Percentiles rank a stretch among this genome's conserved stretches.
phyloP scores from a whole-genome alignment of 768 basidiomycete genomes.

The Phaffia tasmanica region DNA sequence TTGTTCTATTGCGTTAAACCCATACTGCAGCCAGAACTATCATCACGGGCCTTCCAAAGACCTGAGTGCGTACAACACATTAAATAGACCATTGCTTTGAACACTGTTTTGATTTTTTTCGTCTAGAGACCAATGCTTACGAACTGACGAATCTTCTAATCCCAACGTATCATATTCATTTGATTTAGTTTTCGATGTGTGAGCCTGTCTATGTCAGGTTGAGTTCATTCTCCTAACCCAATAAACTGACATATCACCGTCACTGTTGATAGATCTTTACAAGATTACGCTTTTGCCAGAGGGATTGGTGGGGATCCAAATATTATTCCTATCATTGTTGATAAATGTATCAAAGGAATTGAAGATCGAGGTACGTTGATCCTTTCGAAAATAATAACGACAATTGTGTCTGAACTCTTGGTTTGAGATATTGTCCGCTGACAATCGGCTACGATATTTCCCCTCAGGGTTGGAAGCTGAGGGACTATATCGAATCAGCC shows the following conservation, averaged over 20 bases:
- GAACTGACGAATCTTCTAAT: background rate
- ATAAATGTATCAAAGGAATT: constrained; percentile 24
- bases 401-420: background rate
- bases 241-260: background rate
- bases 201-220: background rate
- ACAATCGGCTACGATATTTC: constrained; percentile 12
- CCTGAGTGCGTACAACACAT: constrained; percentile 1
- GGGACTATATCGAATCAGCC: constrained; percentile 6
- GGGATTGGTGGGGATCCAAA: background rate
- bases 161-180: background rate
- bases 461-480: background rate
- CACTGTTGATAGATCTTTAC: constrained; percentile 1
- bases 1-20: too few relatives aligned
- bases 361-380: constrained; percentile 9
- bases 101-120: background rate
- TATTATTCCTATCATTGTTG: constrained; percentile 15
- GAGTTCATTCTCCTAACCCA: background rate
- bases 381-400: background rate
- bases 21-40: constrained; percentile 11
- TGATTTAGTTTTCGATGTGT: background rate
- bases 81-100: background rate
- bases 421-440: constrained; percentile 8
- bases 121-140: background rate
- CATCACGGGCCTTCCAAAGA: constrained; percentile 15
- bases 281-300: constrained; percentile 25